Base-by-base conservation (phyloP, 2,329 filamentous ascomycete species). In the Epichloe aotearoae region DNA sequence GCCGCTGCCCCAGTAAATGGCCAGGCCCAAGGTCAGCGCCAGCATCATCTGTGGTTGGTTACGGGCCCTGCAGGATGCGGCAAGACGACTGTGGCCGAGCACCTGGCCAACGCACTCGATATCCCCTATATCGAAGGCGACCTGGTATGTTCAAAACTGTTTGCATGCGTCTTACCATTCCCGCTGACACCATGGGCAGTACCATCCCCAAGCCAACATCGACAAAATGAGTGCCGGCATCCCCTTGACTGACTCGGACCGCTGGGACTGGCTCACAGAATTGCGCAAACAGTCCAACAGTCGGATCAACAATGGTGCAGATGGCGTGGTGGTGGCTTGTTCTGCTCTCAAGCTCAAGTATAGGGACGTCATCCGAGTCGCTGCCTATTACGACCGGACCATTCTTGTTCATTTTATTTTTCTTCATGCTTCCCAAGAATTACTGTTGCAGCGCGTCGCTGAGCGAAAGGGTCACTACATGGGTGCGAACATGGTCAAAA, bases 271-370 rank as follows among this genome's bases (percentile, higher is more conserved):
- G 93, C 82, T 98, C 56, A 87, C 84, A 45, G 74, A 75, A 12
- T 76, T 93, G 14, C 85, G 87, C 55, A 79, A 88, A 56, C 83
- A 82, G 61, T 79, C 81, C 6, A 72, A 82, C 50, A 68, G 69
- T 49, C 72, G 72, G 47, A 72, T 85, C 53, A 69, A 73, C 50
- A 68, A 66, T 46, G 80, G 82, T 38, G 74, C 78, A 17, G 70
- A 76, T 33, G 84, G 88, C 46, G 93, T 96, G n/a, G 87, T 98
- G 47, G 79, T 98, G 54, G 95, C 93, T 49, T 98, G 93, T 76
- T 95, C 88, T 12, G 93, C 91, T 1, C 77, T 98, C 50, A 97
- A 97, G 76, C 86, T 87, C 66, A 96, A 95, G 71, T 98, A 98
- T 74, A 84, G 93, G 59, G 93, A 98, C 61, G 86, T 91, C 55